Base-by-base conservation (phyloP, 805 yeast species). In the Zygosaccharomyces lentus region DNA sequence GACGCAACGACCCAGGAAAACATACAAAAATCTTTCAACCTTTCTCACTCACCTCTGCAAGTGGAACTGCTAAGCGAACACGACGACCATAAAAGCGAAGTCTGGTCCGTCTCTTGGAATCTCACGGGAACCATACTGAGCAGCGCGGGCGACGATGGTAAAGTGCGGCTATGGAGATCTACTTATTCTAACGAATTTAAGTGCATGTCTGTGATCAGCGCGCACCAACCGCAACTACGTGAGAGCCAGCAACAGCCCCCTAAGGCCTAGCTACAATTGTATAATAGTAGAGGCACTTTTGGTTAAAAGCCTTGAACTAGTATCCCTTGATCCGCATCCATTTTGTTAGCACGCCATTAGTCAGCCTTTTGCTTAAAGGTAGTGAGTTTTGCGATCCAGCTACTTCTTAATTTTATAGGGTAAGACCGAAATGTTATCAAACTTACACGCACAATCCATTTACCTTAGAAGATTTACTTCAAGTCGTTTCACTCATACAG, bases 31-130 rank as follows among this genome's bases (percentile, higher is more conserved):
- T 25, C 41, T 12, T 38, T 38, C 24, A 27, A 10, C 32, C 10
- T n/a, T 9, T 15, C 38, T 6, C 38, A 35, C 12, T 44, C 56
- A 4, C 37, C 46, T 12, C 49, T 75, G 41, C 69, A 73, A 29
- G 77, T 86, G 10, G 86, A 81, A 50, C 70, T 79, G 12, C 60
- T 85, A 39, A 83, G 87, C 38, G 79, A 79, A 54, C 79, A 85
- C 52, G 81, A 75, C 49, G 93, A 85, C 61, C 96, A 87, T 61
- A 76, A 79, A 49, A 83, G 85, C 45, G 96, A 93, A 66, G 96
- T 93, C 1, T 93, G 99, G 99, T 77, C 90, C 32, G 98, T 93
- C 1, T 77, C 86, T 23, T 93, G 99, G 98, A 93, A 93, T 63
- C 65, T 83, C 37, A 87, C 98, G 0, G 98, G 98, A 4, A 87